Evolutionary conservation across 495 filamentous ascomycete genomes (phyloP), one percentile per base, ranked within the genome.

Genomic region (Aspergillus campestris): DNA sequence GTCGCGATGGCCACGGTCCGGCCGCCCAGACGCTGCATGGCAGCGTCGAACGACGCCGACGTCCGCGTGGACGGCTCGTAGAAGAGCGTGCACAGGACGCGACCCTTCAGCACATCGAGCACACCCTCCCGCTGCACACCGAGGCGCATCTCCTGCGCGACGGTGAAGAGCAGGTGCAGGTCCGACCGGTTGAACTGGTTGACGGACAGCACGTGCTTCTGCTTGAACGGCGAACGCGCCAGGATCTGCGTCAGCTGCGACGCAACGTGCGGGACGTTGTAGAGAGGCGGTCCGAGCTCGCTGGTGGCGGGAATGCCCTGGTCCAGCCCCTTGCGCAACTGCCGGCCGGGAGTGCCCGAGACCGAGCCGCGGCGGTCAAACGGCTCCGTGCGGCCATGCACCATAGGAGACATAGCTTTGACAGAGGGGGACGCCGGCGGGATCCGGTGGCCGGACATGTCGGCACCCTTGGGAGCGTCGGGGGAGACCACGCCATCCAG

Each of bases 61-160:
- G 92, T 98, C 30, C 92, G 80, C 6, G 92, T 98, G 1, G 90
- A 96, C 3, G 92, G 91, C 72, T 98, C 92, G 67, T 86, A 98
- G 80, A 98, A 98, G 69, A 97, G 80, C 1, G 86, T 90, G 70
- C 81, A 84, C 24, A 98, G 77, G 24, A 97, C 71, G 34, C 84
- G 81, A 30, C 89, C 89, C 56, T 84, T 87, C 42, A 98, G 78
- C 40, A 95, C 73, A 49, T 90, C 83, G 49, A 98, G 77, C 27
- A 91, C 81, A 44, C 92, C 92, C 53, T 94, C 81, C 31, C 89
- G 81, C 62, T 95, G 82, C 15, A 95, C 92, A 40, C 87, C 90
- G 12, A 95, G 75, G 12, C 89, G 83, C 88, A 97, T 95, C 65
- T 97, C 92, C 58, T 94, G 85, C 1, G 92, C 94, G 34, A 98